Percentiles rank a stretch among this genome's conserved stretches.
These are phyloP conservation scores for Nemania sp. DNA, from an alignment of 2,329 filamentous ascomycete species.

Conservation along the genomic window DNA sequence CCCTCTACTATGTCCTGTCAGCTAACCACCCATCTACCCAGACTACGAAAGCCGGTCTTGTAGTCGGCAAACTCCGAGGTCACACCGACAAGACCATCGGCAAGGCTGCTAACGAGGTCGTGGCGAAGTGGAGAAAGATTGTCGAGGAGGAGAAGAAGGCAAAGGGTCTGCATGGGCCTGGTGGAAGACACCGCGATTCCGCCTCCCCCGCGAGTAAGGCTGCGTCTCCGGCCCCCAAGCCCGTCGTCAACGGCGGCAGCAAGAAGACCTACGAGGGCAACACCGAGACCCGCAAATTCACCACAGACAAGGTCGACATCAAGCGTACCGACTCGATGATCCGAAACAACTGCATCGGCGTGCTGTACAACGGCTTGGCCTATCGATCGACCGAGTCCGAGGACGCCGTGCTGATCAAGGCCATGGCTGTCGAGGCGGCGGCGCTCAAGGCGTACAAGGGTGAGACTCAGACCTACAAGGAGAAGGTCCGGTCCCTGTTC, in stretches of 20 bases:
- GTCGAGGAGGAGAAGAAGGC: conserved; percentile 68
- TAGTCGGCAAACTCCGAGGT: conserved; percentile 78
- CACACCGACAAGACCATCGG: conserved; percentile 83
- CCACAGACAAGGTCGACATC: conserved; percentile 78
- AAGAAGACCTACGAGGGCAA: conserved; percentile 62
- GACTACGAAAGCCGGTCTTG: conserved; percentile 88
- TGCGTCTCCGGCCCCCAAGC: conserved; percentile 49
- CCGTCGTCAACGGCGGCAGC: conserved; percentile 51
- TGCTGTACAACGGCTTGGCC: conserved; percentile 90
- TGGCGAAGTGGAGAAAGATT: conserved; percentile 83
- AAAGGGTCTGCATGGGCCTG: conserved; percentile 40
- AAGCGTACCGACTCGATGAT: conserved; percentile 73
- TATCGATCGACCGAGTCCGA: conserved; percentile 72
- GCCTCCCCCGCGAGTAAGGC: conserved; percentile 55
- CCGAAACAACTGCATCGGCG: conserved; percentile 83
- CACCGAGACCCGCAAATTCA: conserved; percentile 79
- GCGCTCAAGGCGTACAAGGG: conserved; percentile 72
- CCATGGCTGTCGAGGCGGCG: conserved; percentile 82
- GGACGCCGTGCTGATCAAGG: conserved; percentile 71
- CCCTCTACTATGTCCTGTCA: not conserved
- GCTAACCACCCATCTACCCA: conserved; percentile 38
- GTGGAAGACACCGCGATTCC: conserved; percentile 51
- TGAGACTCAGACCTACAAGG: conserved; percentile 76
- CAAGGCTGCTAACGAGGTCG: conserved; percentile 77
- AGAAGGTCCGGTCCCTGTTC: conserved; percentile 90